These are phyloP conservation scores for Crithidia brevicula DNA, from an alignment of 208 protist species.

Conservation along the genomic window DNA sequence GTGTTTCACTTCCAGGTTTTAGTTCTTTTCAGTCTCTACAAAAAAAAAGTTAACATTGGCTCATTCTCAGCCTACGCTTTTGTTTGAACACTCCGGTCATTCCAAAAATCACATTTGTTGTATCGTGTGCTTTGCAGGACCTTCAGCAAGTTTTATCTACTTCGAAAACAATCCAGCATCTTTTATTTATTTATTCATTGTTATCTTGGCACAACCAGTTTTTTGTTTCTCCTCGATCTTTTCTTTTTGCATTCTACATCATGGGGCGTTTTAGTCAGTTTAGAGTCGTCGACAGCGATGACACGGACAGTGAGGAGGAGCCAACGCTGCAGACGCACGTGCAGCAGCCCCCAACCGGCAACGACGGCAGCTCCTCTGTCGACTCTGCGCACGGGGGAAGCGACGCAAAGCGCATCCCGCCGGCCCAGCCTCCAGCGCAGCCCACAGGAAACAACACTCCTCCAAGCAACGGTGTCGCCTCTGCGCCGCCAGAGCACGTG, in stretches of 20 bases:
- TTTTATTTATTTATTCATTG: conserved; percentile 1
- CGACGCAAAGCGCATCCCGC: conserved; percentile 5
- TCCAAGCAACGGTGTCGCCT: neutral
- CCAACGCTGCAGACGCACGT: conserved; percentile 3
- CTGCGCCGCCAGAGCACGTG: neutral
- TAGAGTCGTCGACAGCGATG: conserved; percentile 63
- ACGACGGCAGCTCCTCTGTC: conserved; percentile 4
- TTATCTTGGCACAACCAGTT: too few relatives aligned
- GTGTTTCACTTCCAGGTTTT: too few relatives aligned
- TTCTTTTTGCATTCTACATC: neutral
- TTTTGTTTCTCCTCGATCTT: conserved; percentile 16
- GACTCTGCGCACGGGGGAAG: neutral
- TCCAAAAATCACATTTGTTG: too few relatives aligned
- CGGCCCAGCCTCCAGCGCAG: conserved; percentile 4
- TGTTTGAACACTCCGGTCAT: too few relatives aligned
- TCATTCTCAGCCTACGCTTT: too few relatives aligned
- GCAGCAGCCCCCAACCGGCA: neutral
- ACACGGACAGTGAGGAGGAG: conserved; percentile 43
- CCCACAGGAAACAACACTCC: neutral
- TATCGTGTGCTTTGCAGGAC: too few relatives aligned
- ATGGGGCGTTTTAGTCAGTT: conserved; percentile 63
- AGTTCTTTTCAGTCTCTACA: too few relatives aligned
- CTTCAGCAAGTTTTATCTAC: too few relatives aligned
- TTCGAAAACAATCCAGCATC: too few relatives aligned
- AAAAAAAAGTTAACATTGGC: too few relatives aligned